Base-by-base conservation (phyloP, 2,329 filamentous ascomycete species). In the Stenocarpella maydis region DNA sequence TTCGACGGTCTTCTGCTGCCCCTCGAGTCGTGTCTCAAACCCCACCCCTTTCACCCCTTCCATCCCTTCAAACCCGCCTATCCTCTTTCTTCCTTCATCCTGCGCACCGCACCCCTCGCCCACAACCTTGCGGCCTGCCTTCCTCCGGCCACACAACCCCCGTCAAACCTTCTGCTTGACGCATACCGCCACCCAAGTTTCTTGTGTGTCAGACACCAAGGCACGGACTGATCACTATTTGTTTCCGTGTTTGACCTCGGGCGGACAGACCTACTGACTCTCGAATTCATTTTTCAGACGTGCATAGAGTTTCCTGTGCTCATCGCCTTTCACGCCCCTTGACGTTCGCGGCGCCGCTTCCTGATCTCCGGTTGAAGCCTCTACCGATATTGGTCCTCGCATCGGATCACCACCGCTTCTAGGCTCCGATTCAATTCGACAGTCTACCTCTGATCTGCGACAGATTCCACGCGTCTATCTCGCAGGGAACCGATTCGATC, bases 1-100 rank as follows among this genome's bases (percentile, higher is more conserved):
- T 69, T 52, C 54, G 61, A 50, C 52, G 37, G 17, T 63, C 53
- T 53, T 63, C 53, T 64, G 55, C 31, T 55, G 67, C 60, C 58
- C 69, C 49, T 71, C 69, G 69, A 69, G 69, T 69, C 61, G 69
- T 69, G 69, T 71, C 61, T 71, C 60, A 61, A 43, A 60, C 24
- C n/a, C 52, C 61, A 52, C 45, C 61, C 34, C 24, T 39, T 47
- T 41, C 19, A 14, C n/a, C 31, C 55, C 52, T n/a, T 21, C 34
- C 47, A 52, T 21, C 64, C 52, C 37, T 28, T 45, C 47, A 58
- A 37, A 37, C 31, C 31, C 53, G 61, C 55, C 61, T 19, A 26
- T 47, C 19, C 49, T 41, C 45, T 28, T 34, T 47, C 31, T 41
- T 31, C 26, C 37, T 21, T 41, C 12, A 61, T 15, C 41, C 58